A percentile compares a stretch with the other conserved stretches of the same genome.
phyloP scores from a whole-genome alignment of 129 eudicot species.

The Arctium lappa region DNA sequence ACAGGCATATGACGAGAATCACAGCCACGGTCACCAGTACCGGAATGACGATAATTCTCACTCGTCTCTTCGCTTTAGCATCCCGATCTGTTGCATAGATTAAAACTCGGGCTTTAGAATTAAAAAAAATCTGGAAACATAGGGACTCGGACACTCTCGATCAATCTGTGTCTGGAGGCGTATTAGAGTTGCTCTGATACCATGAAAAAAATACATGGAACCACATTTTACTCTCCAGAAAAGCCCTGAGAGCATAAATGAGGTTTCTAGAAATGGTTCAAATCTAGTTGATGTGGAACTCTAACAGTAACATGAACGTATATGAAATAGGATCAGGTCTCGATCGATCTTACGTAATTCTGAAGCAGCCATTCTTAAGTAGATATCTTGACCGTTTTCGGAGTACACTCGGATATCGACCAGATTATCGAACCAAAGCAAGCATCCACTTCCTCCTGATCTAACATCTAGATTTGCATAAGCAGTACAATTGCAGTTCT shows the following conservation, averaged over 20 bases:
- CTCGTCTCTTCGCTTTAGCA: conserved; percentile 18
- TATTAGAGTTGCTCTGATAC: not conserved
- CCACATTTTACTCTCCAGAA: not conserved
- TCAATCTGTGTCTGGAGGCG: too few species aligned
- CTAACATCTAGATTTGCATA: conserved; percentile 34
- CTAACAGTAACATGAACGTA: not conserved
- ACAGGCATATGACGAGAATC: conserved; percentile 19
- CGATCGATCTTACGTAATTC: conserved; percentile 29
- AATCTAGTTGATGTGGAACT: not conserved
- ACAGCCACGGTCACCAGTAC: conserved; percentile 5
- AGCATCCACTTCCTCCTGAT: conserved; percentile 39
- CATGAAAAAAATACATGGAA: not conserved
- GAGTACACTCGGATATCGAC: conserved; percentile 44
- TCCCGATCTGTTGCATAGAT: not conserved
- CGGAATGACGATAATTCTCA: conserved; percentile 22
- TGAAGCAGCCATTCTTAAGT: conserved; percentile 42
- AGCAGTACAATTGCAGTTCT: conserved; percentile 48
- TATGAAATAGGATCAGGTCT: not conserved
- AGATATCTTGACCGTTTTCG: conserved; percentile 47
- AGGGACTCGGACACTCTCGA: not conserved
- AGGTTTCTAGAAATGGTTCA: not conserved
- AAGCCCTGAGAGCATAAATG: not conserved
- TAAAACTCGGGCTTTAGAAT: not conserved
- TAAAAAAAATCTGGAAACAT: not conserved
- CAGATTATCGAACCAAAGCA: conserved; percentile 50